Evolutionary conservation across 331 rosid genomes (phyloP).

Genomic region (Cydonia oblonga): DNA sequence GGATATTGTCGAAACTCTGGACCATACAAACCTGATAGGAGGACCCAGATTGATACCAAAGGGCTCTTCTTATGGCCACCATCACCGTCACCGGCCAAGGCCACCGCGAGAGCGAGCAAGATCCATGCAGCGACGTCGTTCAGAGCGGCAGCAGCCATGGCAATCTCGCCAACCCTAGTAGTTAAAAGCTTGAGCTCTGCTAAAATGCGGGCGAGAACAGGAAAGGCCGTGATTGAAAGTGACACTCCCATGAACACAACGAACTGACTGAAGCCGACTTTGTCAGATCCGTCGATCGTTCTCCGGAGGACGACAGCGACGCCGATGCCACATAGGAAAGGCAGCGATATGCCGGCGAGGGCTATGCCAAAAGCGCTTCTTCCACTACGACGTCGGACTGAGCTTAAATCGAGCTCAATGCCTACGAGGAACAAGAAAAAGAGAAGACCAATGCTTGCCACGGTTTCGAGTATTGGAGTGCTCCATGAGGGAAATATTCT

Average conservation of each 20-base stretch:
- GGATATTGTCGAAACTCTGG: not conserved
- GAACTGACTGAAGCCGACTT: conserved; percentile 45
- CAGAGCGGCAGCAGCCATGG: conserved; percentile 83
- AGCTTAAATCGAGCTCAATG: conserved; percentile 51
- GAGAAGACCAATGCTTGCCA: conserved; percentile 64
- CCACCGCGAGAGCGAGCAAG: conserved; percentile 60
- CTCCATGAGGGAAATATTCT: conserved; percentile 63
- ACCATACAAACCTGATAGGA: conserved; percentile 40
- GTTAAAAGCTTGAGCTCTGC: conserved; percentile 81
- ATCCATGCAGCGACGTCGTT: conserved; percentile 91
- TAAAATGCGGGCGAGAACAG: conserved; percentile 74
- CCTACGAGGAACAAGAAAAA: conserved; percentile 74
- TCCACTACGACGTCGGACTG: conserved; percentile 59
- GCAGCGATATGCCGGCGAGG: conserved; percentile 53
- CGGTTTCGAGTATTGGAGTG: conserved; percentile 55
- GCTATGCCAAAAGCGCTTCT: conserved; percentile 49
- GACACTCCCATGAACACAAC: conserved; percentile 83
- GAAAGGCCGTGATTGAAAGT: conserved; percentile 81
- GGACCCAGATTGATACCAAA: conserved; percentile 53
- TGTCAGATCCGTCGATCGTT: conserved; percentile 47
- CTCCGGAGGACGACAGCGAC: conserved; percentile 53
- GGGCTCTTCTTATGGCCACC: conserved; percentile 38
- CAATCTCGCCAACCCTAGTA: conserved; percentile 63
- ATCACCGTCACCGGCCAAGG: conserved; percentile 35
- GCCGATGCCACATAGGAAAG: conserved; percentile 66